Evolutionary conservation across 2,329 filamentous ascomycete genomes (phyloP), one percentile per base, ranked within the genome.

Genomic region (Diaporthe sp.): DNA sequence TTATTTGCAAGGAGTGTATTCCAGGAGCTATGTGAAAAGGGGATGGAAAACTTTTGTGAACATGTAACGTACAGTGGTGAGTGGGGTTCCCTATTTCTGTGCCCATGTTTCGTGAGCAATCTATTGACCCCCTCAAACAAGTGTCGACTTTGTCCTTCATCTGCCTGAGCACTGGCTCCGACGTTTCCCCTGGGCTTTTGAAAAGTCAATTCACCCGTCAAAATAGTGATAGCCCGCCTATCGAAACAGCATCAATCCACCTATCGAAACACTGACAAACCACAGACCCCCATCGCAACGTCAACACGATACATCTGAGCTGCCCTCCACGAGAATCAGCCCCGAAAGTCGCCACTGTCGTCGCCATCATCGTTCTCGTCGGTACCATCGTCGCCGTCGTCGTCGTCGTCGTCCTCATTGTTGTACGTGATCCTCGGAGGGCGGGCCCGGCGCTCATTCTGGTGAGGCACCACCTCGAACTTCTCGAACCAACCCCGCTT

Each of bases 401-500:
- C 42, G 42, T 31, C 55, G 31, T 51, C 42, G 8, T 31, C 28
- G 17, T 22, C 59, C 1, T 25, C 22, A 1, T 65, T 12, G 13
- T 55, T 8, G 17, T 65, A 65, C 4, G 15, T 7, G 17, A 28
- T 31, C 7, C 15, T 46, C 25, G 8, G 5, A 17, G 59, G 9
- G 59, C 39, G 39, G 17, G 25, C 25, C 12, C 8, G 42, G 22
- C 42, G 55, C n/a, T 55, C 72, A 31, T 28, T 44, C 15, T 34
- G 59, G 17, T 28, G 74, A 44, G 70, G 37, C 57, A 62, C 59
- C 25, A 44, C 17, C 42, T 75, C 51, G 17, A 74, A 69, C 19
- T 73, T 39, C 49, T 77, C 65, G 42, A 80, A 78, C 77, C 73
- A 79, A n/a, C 71, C 53, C 39, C 37, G 42, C 9, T 7, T 5